Evolutionary conservation across 805 yeast genomes (phyloP).

Genomic region (Candida vartiovaarae): DNA sequence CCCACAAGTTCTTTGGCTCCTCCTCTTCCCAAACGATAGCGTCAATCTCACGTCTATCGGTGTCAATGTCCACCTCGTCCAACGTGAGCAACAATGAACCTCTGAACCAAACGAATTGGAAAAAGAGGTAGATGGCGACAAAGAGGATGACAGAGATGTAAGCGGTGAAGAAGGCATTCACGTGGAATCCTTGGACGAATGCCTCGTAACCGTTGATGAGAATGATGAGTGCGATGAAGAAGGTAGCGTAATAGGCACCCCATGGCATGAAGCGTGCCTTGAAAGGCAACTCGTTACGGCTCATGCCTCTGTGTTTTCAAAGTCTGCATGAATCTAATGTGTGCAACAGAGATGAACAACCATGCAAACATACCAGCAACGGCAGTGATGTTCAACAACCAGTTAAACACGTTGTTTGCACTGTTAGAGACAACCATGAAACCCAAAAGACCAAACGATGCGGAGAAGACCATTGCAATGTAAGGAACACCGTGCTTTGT

Average conservation of each 20-base stretch:
- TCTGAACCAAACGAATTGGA: constrained; percentile 43
- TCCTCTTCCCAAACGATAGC: constrained; percentile 52
- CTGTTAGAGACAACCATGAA: constrained; percentile 47
- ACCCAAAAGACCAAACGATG: constrained; percentile 57
- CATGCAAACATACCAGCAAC: constrained; percentile 71
- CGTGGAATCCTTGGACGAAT: constrained; percentile 47
- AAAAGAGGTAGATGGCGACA: constrained; percentile 44
- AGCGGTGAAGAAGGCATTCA: constrained; percentile 56
- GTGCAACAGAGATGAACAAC: constrained; percentile 59
- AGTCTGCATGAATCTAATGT: constrained; percentile 63
- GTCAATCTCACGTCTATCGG: constrained; percentile 60
- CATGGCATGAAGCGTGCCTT: constrained; percentile 68
- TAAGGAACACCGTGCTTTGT: constrained; percentile 58
- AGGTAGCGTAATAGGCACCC: constrained; percentile 55
- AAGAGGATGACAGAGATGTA: constrained; percentile 65
- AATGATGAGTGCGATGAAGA: constrained; percentile 46
- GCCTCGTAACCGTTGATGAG: constrained; percentile 68
- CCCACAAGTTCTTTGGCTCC: constrained; percentile 45
- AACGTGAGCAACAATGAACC: constrained; percentile 37
- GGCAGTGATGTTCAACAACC: constrained; percentile 72
- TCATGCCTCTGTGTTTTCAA: constrained; percentile 54
- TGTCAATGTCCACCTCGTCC: constrained; percentile 62
- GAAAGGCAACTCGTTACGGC: constrained; percentile 65
- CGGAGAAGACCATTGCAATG: constrained; percentile 47
- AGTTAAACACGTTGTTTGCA: constrained; percentile 55